Base-by-base conservation (phyloP, 345 rosid species). In the Euphorbia peplus region DNA sequence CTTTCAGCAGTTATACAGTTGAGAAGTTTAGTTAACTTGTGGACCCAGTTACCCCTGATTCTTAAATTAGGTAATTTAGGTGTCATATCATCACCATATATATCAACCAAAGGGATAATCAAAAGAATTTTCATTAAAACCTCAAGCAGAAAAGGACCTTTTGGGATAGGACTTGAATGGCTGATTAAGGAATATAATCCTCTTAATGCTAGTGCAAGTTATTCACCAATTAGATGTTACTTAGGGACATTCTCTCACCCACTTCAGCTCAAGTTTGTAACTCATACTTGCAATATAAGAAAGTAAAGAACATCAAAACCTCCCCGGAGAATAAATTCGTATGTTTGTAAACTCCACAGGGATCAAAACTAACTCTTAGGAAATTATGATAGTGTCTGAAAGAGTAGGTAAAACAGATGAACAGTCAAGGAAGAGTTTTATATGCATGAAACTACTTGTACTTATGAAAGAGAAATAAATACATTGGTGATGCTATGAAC, bases 11-110 rank as follows among this genome's bases (percentile, higher is more conserved):
- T 70, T 57, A 72, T 75, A 66, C 66, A 66, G 80, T 70, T 73
- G 75, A 53, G 84, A 76, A 83, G 74, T 71, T 71, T 29, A 63
- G 69, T 53, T 71, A 56, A 71, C 74, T 71, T 71, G 74, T 63
- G 48, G 63, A 32, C 74, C 69, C 56, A 63, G 68, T 41, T 55
- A 63, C 53, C 56, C 24, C 44, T 54, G 39, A 37, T 54, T 44
- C 62, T 29, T 52, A 62, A 51, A 55, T 44, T 55, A 71, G 68
- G 68, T 63, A 39, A 53, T 25, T 32, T 41, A 55, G 52, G 59
- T 24, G 24, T 67, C 70, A 54, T 53, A 54, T 67, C 70, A 55
- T 67, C 50, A 24, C 22, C 16, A 54, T 39, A 67, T 54, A 13
- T 50, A 52, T n/a, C n/a, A n/a, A n/a, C n/a, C n/a, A n/a, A n/a